Conservation (phyloP, 768 basidiomycete genomes). For the Tremella yokohamensis region DNA sequence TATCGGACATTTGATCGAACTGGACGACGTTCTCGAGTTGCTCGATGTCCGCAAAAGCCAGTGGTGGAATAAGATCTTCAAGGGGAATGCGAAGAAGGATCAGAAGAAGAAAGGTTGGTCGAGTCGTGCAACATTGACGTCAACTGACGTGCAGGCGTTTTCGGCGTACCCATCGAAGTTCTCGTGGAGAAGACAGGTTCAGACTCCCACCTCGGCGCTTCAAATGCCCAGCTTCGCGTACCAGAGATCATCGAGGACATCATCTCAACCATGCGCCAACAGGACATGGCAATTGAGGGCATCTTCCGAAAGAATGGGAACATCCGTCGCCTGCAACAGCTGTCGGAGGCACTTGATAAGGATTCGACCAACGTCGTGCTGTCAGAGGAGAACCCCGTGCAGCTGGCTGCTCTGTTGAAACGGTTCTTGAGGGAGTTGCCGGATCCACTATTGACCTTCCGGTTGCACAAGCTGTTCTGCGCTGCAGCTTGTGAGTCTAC, state of each 20-base stretch:
- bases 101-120: constrained; percentile 62
- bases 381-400: constrained; percentile 90
- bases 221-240: constrained; percentile 74
- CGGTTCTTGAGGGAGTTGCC: constrained; percentile 95
- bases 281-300: constrained; percentile 99
- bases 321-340: constrained; percentile 83
- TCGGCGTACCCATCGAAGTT: constrained; percentile 85
- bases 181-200: constrained; percentile 90
- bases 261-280: constrained; percentile 95
- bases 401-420: constrained; percentile 92
- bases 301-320: constrained; percentile 99
- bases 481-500: constrained; percentile 75
- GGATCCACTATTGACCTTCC: constrained; percentile 92
- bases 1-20: constrained; percentile 62
- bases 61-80: constrained; percentile 96
- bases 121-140: neutral
- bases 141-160: constrained; percentile 63
- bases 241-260: constrained; percentile 99
- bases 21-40: constrained; percentile 90
- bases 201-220: constrained; percentile 86
- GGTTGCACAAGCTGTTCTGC: constrained; percentile 81
- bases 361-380: constrained; percentile 88
- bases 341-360: constrained; percentile 89
- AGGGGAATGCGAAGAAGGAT: constrained; percentile 79
- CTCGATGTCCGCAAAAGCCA: constrained; percentile 87